These are phyloP conservation scores for Copromyces sp. DNA, from an alignment of 495 filamentous ascomycete genomes.

Conservation along the genomic window DNA sequence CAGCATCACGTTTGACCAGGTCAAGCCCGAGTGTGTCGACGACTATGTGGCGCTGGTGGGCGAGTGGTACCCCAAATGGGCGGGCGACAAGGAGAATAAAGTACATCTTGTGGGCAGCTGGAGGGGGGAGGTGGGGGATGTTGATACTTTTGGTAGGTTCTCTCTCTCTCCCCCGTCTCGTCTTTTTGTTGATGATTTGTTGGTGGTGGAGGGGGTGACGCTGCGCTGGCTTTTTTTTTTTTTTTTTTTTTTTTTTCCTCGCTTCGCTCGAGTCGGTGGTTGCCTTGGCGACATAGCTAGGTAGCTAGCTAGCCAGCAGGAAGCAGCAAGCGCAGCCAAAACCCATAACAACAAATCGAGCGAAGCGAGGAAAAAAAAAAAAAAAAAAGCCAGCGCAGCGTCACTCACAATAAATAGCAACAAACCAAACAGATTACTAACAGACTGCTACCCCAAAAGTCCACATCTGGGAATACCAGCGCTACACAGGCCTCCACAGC, in stretches of 20 bases:
- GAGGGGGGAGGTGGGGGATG: constrained; percentile 96
- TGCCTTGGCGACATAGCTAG: too few species aligned
- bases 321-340: too few species aligned
- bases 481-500: constrained; percentile 89
- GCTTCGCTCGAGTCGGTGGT: too few species aligned
- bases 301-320: too few species aligned
- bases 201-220: background rate
- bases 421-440: background rate
- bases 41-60: constrained; percentile 93
- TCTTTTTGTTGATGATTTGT: too few species aligned
- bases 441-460: constrained; percentile 37
- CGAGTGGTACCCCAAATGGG: constrained; percentile 83
- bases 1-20: constrained; percentile 92
- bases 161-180: background rate
- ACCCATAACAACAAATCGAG: too few species aligned
- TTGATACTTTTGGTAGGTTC: constrained; percentile 83
- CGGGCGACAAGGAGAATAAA: constrained; percentile 67
- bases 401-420: constrained; percentile 3
- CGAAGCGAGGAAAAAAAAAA: too few species aligned
- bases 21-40: constrained; percentile 89
- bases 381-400: too few species aligned
- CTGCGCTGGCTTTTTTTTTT: background rate
- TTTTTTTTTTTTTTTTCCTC: background rate
- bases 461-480: constrained; percentile 99
- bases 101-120: constrained; percentile 96